These are phyloP conservation scores for Multifurca ochricompacta DNA, from an alignment of 768 basidiomycete genomes.

Conservation along the genomic window DNA sequence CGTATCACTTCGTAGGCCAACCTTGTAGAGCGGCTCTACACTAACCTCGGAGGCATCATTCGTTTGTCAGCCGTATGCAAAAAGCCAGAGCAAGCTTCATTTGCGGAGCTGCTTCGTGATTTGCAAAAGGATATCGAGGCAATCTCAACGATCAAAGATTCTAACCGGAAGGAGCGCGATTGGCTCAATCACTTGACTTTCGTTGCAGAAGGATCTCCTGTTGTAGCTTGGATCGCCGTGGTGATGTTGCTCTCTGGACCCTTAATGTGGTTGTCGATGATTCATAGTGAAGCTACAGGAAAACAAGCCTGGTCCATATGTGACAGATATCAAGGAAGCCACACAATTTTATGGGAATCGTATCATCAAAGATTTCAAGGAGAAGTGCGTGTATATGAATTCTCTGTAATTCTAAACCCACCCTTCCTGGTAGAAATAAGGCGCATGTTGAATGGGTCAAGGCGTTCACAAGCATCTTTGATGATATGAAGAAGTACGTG, in stretches of 20 bases:
- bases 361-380: conserved; percentile 88
- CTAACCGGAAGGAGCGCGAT: conserved; percentile 68
- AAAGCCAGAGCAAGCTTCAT: conserved; percentile 61
- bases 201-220: conserved; percentile 74
- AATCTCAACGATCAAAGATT: conserved; percentile 76
- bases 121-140: conserved; percentile 66
- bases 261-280: background rate
- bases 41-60: conserved; percentile 61
- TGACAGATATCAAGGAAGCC: conserved; percentile 81
- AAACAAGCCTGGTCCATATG: conserved; percentile 71
- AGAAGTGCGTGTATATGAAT: conserved; percentile 53
- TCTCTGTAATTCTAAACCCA: background rate
- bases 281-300: conserved; percentile 31
- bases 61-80: conserved; percentile 62
- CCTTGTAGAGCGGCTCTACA: conserved; percentile 59
- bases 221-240: conserved; percentile 80
- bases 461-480: conserved; percentile 58
- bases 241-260: conserved; percentile 33
- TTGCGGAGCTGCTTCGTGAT: conserved; percentile 54
- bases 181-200: conserved; percentile 77
- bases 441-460: conserved; percentile 88
- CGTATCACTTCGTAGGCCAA: conserved; percentile 42
- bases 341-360: conserved; percentile 84
- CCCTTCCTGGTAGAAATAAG: conserved; percentile 51
- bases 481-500: conserved; percentile 75